phyloP scores from a whole-genome alignment of 1,284 basidiomycete genomes.

The Cryptococcus jaspeensis region DNA sequence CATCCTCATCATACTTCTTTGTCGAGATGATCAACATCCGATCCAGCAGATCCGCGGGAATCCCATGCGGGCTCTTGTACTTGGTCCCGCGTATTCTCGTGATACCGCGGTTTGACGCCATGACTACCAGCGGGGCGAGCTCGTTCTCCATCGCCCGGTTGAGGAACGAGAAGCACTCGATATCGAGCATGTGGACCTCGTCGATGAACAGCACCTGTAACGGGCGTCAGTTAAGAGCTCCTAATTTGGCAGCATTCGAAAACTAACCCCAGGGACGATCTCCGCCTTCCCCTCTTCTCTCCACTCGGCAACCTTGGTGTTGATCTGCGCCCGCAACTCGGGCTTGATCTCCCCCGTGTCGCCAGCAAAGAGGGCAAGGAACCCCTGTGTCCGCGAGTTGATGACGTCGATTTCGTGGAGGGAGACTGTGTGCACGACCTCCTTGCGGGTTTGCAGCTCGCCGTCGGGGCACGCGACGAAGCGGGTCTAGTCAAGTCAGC shows the following conservation, averaged over 20 bases:
- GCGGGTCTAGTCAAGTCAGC: conserved; percentile 65
- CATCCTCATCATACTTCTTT: conserved; percentile 77
- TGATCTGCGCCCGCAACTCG: conserved; percentile 93
- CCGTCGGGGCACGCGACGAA: conserved; percentile 98
- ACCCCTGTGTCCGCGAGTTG: conserved; percentile 93
- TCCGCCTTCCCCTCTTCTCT: conserved; percentile 98
- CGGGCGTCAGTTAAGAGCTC: not conserved
- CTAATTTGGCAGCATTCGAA: not conserved
- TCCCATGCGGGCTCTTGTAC: conserved; percentile 88
- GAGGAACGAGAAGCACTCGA: conserved; percentile 98
- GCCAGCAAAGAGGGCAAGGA: conserved; percentile 63
- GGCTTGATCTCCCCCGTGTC: conserved; percentile 99
- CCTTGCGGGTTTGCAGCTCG: conserved; percentile 94
- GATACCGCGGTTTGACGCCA: conserved; percentile 97
- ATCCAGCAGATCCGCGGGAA: conserved; percentile 92
- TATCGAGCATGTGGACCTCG: conserved; percentile 99
- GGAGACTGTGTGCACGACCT: conserved; percentile 95
- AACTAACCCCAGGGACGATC: conserved; percentile 88
- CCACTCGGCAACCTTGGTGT: conserved; percentile 96
- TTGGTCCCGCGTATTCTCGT: conserved; percentile 92
- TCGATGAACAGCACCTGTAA: conserved; percentile 81
- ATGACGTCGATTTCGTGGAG: conserved; percentile 99
- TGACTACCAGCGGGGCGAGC: conserved; percentile 91
- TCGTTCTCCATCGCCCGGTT: conserved; percentile 95
- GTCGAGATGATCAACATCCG: conserved; percentile 95